Conservation (phyloP, 176 grass and related monocot species). For the Echinochloa phyllopogon region DNA sequence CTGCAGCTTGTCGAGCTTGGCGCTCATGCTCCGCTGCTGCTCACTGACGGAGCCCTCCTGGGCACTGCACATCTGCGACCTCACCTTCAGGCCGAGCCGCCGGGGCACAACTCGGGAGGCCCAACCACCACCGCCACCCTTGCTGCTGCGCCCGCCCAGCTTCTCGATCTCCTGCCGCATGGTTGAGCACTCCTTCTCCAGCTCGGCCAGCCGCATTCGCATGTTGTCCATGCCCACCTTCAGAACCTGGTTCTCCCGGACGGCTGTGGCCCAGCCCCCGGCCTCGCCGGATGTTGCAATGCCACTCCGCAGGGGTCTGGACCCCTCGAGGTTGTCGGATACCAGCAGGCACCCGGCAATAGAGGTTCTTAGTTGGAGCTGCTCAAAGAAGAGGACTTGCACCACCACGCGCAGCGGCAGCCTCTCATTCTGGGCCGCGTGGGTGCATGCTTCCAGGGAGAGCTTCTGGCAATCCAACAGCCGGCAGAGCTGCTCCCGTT, state of each 20-base stretch:
- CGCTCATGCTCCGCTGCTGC: slow-evolving; percentile 65
- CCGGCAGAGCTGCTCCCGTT: slow-evolving; percentile 78
- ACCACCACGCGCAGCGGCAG: slow-evolving; percentile 75
- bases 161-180: slow-evolving; percentile 91
- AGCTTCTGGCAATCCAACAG: slow-evolving; percentile 93
- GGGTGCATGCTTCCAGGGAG: slow-evolving; percentile 88
- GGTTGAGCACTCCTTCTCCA: slow-evolving; percentile 80
- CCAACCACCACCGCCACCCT: slow-evolving; percentile 40
- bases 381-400: slow-evolving; percentile 95
- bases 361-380: slow-evolving; percentile 85
- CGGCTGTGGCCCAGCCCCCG: slow-evolving; percentile 63
- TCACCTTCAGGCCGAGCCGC: slow-evolving; percentile 68
- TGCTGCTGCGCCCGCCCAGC: slow-evolving; percentile 55
- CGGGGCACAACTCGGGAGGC: slow-evolving; percentile 50
- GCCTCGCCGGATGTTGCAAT: slow-evolving; percentile 62
- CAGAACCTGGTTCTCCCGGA: slow-evolving; percentile 86
- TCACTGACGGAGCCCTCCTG: slow-evolving; percentile 75
- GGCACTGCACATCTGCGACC: slow-evolving; percentile 86
- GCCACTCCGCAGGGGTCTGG: slow-evolving; percentile 60
- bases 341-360: slow-evolving; percentile 86
- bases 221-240: slow-evolving; percentile 91
- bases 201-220: slow-evolving; percentile 71
- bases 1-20: slow-evolving; percentile 78
- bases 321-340: slow-evolving; percentile 82
- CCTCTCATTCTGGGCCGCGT: slow-evolving; percentile 90